Percentiles rank a stretch among this genome's conserved stretches.
These are phyloP conservation scores for Celoporthe dispersa DNA, from an alignment of 2,329 filamentous ascomycete species.

Conservation along the genomic window DNA sequence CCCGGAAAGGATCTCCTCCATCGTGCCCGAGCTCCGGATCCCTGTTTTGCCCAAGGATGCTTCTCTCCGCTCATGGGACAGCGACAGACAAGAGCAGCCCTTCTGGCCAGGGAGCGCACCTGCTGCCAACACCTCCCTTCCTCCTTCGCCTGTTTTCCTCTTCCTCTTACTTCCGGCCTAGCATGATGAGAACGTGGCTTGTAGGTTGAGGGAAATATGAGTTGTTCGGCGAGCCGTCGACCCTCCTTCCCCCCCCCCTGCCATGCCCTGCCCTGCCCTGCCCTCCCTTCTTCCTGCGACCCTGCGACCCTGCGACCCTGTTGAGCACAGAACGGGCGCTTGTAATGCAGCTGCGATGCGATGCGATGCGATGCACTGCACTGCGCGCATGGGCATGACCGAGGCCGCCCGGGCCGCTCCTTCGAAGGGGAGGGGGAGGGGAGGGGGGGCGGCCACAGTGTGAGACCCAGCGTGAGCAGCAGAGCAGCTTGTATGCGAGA, in stretches of 20 bases:
- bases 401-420: background rate
- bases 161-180: background rate
- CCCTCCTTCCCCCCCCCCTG: too few relatives aligned
- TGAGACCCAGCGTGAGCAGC: background rate
- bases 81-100: too few relatives aligned
- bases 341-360: background rate
- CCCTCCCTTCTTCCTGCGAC: background rate
- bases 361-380: background rate
- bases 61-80: background rate
- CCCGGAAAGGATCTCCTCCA: background rate
- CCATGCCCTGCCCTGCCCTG: background rate
- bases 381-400: background rate
- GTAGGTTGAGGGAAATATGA: background rate
- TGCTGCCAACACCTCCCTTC: too few relatives aligned
- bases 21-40: background rate
- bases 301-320: background rate
- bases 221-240: background rate
- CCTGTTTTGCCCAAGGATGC: too few relatives aligned
- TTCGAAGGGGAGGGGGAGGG: background rate
- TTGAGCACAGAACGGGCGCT: background rate
- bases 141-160: too few relatives aligned
- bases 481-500: background rate
- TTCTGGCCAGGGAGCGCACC: too few relatives aligned
- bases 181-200: background rate
- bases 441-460: background rate